These are phyloP conservation scores for Tolypocladium pustulatum DNA, from an alignment of 2,329 filamentous ascomycete species.

Conservation along the genomic window DNA sequence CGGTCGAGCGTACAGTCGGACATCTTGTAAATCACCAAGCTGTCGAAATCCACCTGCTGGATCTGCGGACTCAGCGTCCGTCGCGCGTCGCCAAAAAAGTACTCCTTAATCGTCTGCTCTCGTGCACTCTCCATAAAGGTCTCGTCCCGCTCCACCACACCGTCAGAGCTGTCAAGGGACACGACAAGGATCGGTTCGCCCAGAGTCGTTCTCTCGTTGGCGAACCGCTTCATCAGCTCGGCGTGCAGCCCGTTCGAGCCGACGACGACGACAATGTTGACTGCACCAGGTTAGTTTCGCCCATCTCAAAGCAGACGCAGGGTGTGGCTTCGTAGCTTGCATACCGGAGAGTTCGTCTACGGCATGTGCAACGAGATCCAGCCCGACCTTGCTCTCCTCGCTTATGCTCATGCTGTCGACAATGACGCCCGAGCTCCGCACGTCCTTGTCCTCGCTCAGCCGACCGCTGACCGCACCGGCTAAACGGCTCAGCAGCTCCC, in stretches of 20 bases:
- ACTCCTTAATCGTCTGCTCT: constrained; percentile 74
- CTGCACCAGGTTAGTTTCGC: constrained; percentile 33
- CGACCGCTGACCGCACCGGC: constrained; percentile 70
- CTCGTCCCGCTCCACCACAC: constrained; percentile 68
- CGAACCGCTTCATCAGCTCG: constrained; percentile 63
- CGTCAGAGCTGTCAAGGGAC: constrained; percentile 73
- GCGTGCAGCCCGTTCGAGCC: constrained; percentile 68
- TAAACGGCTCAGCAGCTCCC: constrained; percentile 62
- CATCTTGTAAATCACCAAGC: constrained; percentile 62
- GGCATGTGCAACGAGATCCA: constrained; percentile 75
- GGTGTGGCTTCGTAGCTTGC: not conserved
- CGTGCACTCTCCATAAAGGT: constrained; percentile 62
- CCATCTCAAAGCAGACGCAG: not conserved
- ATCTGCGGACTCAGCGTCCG: constrained; percentile 78
- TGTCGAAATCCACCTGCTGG: constrained; percentile 69
- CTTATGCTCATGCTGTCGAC: constrained; percentile 72
- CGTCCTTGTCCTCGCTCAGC: constrained; percentile 62
- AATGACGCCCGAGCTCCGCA: constrained; percentile 66
- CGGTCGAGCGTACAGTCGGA: constrained; percentile 39
- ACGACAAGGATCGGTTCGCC: constrained; percentile 67
- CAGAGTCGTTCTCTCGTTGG: constrained; percentile 38
- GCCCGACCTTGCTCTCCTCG: constrained; percentile 52
- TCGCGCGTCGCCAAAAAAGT: constrained; percentile 81
- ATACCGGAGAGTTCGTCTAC: constrained; percentile 43
- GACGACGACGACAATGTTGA: constrained; percentile 73